Percentiles rank a stretch among this genome's conserved stretches.
These are phyloP conservation scores for Globisporangium spiculum DNA, from an alignment of 352 stramenopile genomes.

Conservation along the genomic window DNA sequence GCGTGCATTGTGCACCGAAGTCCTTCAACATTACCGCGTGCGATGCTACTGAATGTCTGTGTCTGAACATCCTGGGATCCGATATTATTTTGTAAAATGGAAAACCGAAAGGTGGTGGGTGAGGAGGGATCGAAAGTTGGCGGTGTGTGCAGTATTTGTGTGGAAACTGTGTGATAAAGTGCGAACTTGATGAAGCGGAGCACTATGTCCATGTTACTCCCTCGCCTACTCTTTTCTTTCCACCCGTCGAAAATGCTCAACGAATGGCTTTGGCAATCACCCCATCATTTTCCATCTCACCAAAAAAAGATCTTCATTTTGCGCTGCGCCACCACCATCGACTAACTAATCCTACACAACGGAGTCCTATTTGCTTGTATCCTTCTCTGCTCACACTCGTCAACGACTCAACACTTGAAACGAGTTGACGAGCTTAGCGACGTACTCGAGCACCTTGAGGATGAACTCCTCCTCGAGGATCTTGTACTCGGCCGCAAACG, in stretches of 20 bases:
- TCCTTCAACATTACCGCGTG: too few species aligned
- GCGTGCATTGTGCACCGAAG: neutral
- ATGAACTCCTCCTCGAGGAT: constrained; percentile 60
- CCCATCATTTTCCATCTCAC: neutral
- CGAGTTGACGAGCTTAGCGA: constrained; percentile 37
- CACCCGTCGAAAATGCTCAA: neutral
- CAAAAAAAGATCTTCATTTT: neutral
- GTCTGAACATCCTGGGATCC: too few species aligned
- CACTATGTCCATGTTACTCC: too few species aligned
- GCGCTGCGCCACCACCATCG: neutral
- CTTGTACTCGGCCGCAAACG: constrained; percentile 58
- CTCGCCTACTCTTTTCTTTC: neutral
- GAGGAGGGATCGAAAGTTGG: too few species aligned
- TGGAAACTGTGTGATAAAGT: too few species aligned
- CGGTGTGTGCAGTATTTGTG: too few species aligned
- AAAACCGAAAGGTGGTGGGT: too few species aligned
- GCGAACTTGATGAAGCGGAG: too few species aligned
- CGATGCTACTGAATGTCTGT: too few species aligned
- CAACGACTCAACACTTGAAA: constrained; percentile 20
- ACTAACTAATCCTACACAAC: neutral
- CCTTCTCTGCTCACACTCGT: neutral
- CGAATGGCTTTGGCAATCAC: neutral
- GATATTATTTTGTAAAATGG: too few species aligned
- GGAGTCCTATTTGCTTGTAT: neutral
- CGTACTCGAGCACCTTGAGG: constrained; percentile 51